A percentile compares a stretch with the other conserved stretches of the same genome.
Conservation (phyloP, 208 protist genomes). For the Wallacemonas rigidus region DNA sequence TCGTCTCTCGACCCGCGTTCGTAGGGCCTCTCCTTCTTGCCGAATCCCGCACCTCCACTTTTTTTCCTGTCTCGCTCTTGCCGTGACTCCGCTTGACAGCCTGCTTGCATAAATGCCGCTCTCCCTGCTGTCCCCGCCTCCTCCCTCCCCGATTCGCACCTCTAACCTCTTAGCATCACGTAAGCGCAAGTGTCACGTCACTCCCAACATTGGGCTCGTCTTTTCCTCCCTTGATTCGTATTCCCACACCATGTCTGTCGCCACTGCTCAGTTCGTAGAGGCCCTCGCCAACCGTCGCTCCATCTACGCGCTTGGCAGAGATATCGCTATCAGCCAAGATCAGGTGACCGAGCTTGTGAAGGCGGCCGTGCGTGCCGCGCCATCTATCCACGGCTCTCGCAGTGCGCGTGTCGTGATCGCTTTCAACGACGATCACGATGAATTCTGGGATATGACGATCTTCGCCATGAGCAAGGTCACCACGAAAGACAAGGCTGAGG, state of each 20-base stretch:
- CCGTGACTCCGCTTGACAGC: too few relatives aligned
- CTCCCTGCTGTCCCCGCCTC: too few relatives aligned
- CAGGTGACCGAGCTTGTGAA: conserved; percentile 29
- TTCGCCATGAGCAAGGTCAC: conserved; percentile 19
- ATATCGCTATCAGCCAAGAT: conserved; percentile 21
- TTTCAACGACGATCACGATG: conserved; percentile 28
- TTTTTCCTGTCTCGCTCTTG: too few relatives aligned
- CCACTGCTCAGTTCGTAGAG: conserved; percentile 10
- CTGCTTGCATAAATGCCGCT: too few relatives aligned
- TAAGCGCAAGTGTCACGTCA: not conserved
- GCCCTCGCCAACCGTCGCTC: conserved; percentile 27
- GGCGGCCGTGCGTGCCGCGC: conserved; percentile 18
- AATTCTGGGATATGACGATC: conserved; percentile 27
- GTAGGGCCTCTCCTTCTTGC: too few relatives aligned
- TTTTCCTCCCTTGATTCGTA: not conserved
- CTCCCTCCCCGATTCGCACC: not conserved
- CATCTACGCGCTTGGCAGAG: conserved; percentile 25
- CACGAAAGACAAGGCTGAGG: conserved; percentile 4
- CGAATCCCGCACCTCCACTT: too few relatives aligned
- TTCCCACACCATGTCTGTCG: conserved; percentile 1
- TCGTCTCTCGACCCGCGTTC: too few relatives aligned
- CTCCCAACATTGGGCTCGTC: not conserved
- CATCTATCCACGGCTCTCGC: conserved; percentile 20
- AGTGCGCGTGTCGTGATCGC: conserved; percentile 28
- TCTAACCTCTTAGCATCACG: not conserved